Base-by-base conservation (phyloP, 2,329 filamentous ascomycete species). In the Pochonia chlamydosporia region DNA sequence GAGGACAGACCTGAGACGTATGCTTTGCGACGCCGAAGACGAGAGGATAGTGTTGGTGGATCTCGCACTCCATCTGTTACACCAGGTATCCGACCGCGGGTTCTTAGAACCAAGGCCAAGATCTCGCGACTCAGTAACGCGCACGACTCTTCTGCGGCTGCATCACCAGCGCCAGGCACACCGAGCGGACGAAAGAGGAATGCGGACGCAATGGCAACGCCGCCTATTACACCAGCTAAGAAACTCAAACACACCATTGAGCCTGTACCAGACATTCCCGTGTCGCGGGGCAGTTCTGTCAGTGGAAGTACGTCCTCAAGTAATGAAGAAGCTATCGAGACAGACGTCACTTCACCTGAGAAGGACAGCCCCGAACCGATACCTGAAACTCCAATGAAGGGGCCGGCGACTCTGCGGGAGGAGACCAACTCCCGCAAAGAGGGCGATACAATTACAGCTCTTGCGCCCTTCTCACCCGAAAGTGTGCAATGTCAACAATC, bases 1-100 rank as follows among this genome's bases (percentile, higher is more conserved):
- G 72, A 76, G 37, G 70, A 73, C 21, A 28, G n/a, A 6, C 54
- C 60, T 0, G 73, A 75, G 36, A 72, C 70, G 1, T 84, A 84
- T 53, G 76, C 75, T 3, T 62, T 84, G n/a, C 74, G 81, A 5
- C 68, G 73, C 23, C 68, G 78, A 51, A 64, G 74, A 54, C 65
- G 78, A 49, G 76, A 76, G 24, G 74, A 75, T 33, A 75, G 73
- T 52, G 63, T 72, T 44, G 68, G 66, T 33, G 65, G 68, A 5
- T 84, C 80, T 16, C 69, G 80, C 50, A 79, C 77, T 4, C 72
- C 79, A 3, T 83, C 80, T 0, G 71, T 76, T 23, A 77, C 73
- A 0, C 79, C 79, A 2, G 74, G 77, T 24, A 72, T 80, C 25
- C 71, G 78, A 11, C 76, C 76, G 2, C 71, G 72, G 13, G 63